Conservation (phyloP, 1,139 yeast genomes). For the Taphrina betulina region DNA sequence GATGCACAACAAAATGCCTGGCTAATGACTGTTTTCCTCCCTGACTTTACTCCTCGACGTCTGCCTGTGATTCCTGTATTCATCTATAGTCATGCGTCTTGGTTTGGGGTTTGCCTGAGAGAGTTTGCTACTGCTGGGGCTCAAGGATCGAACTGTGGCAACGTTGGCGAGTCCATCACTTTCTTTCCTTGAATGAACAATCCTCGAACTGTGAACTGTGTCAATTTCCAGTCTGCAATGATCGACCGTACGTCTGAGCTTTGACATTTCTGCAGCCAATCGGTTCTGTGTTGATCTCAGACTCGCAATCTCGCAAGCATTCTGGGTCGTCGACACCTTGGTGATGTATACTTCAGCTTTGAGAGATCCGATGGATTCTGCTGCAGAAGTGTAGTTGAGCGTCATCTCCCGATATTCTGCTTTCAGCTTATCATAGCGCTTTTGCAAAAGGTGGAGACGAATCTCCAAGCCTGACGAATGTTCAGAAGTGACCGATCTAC, state of each 20-base stretch:
- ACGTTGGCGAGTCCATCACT: background rate
- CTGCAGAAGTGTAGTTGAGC: background rate
- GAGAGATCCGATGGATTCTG: background rate
- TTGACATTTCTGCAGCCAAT: background rate
- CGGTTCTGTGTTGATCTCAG: background rate
- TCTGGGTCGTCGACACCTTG: conserved; percentile 1
- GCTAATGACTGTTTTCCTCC: too few relatives aligned
- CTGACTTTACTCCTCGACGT: too few relatives aligned
- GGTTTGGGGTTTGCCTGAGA: background rate
- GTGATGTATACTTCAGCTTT: conserved; percentile 1
- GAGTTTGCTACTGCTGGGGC: background rate
- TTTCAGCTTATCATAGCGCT: conserved; percentile 2
- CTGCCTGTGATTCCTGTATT: conserved; percentile 4
- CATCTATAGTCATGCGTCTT: conserved; percentile 1
- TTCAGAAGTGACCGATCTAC: background rate
- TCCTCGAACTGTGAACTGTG: background rate
- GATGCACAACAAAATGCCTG: too few relatives aligned
- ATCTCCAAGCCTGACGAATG: background rate
- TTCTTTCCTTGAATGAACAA: background rate
- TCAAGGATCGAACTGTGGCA: background rate
- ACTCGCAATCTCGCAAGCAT: conserved; percentile 6
- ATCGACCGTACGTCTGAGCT: background rate
- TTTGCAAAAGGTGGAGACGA: background rate
- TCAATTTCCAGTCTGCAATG: background rate
- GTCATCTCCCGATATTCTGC: conserved; percentile 1